phyloP scores from a whole-genome alignment of 805 yeast genomes.

The Wickerhamiella slavikovae region DNA sequence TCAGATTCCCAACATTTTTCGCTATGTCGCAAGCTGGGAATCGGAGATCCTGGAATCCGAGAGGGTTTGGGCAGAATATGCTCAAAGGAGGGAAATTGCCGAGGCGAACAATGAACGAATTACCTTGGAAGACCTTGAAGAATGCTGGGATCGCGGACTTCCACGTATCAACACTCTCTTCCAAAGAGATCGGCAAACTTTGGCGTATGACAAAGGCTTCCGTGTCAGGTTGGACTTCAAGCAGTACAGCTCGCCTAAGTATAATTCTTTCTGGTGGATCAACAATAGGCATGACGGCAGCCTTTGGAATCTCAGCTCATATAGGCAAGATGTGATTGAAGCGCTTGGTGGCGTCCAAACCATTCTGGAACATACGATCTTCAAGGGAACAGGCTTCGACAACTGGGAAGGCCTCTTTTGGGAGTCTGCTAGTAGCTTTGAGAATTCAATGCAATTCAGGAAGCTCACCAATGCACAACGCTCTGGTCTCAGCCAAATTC shows the following conservation, averaged over 20 bases:
- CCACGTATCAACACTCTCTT: conserved; percentile 90
- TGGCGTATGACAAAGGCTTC: conserved; percentile 90
- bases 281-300: conserved; percentile 85
- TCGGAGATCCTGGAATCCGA: conserved; percentile 86
- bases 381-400: conserved; percentile 92
- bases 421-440: conserved; percentile 96
- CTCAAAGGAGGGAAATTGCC: conserved; percentile 75
- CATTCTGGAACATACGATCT: conserved; percentile 80
- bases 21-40: conserved; percentile 93
- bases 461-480: conserved; percentile 95
- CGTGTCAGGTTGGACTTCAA: conserved; percentile 63
- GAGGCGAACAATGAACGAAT: conserved; percentile 64
- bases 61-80: conserved; percentile 95
- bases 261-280: conserved; percentile 95
- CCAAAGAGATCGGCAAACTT: conserved; percentile 84
- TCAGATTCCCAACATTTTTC: conserved; percentile 77
- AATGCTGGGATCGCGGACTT: conserved; percentile 89
- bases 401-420: conserved; percentile 98
- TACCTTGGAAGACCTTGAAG: conserved; percentile 84
- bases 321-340: conserved; percentile 88
- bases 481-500: conserved; percentile 91
- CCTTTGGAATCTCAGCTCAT: conserved; percentile 81
- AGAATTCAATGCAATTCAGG: conserved; percentile 84
- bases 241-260: conserved; percentile 47
- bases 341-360: conserved; percentile 96